Base-by-base conservation (phyloP, 345 rosid species). In the Camelina laxa region DNA sequence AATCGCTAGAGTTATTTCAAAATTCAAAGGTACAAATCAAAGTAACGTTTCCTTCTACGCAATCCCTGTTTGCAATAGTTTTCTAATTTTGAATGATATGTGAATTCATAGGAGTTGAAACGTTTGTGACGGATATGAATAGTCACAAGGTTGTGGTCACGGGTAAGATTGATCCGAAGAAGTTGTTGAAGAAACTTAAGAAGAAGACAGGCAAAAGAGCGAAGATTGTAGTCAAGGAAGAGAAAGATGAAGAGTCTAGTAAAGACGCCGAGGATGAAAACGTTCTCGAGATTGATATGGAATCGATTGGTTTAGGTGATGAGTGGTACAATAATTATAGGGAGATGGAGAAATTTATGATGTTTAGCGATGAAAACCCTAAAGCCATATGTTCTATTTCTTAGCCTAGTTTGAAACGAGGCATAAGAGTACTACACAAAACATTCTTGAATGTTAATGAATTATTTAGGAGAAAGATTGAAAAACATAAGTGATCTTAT, bases 121-220 rank as follows among this genome's bases (percentile, higher is more conserved):
- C 75, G 20, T 90, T 91, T 73, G 72, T 42, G 13, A 87, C 91
- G 14, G 90, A 91, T 44, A 88, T 87, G 95, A 84, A 81, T 67
- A 71, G 74, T 39, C 92, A 94, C 72, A 81, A 74, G 64, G 91
- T 85, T 39, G 65, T 72, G n/a, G 87, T 94, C 3, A 84, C 65
- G 9, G 96, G 93, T 17, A 62, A 60, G 48, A 75, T 90, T 11
- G 85, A 90, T 80, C 86, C 88, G 4, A 60, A 76, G 7, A 88
- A 89, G 63, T 83, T 87, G 33, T 30, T 84, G 83, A 86, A 87
- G 91, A 88, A 88, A 80, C 79, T 94, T 17, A 86, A 73, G 87
- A 88, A 85, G 73, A 88, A 86, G 78, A 89, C 84, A 1, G 82
- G 90, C 69, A 91, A 85, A 79, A 81, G 42, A 68, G 86, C 84